Conservation (phyloP, 805 yeast genomes). For the Nakazawaea ishiwadae region DNA sequence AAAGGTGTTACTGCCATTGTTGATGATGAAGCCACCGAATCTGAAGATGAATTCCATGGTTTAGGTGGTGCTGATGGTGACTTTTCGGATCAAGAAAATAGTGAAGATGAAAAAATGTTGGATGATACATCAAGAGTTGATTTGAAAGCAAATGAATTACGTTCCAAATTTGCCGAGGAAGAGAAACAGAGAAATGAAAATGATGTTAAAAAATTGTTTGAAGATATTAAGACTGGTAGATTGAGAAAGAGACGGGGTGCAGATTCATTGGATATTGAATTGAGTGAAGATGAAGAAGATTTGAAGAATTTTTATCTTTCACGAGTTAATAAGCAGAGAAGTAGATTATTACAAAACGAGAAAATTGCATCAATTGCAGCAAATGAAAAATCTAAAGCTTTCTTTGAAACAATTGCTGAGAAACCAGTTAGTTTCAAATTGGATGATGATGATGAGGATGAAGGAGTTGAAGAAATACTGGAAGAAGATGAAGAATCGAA, state of each 20-base stretch:
- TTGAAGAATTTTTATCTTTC: slow-evolving; percentile 31
- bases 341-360: slow-evolving; percentile 42
- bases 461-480: slow-evolving; percentile 21
- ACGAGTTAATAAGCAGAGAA: slow-evolving; percentile 38
- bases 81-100: slow-evolving; percentile 52
- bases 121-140: slow-evolving; percentile 62
- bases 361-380: slow-evolving; percentile 38
- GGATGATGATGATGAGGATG: slow-evolving; percentile 21
- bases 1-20: slow-evolving; percentile 56
- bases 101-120: slow-evolving; percentile 75
- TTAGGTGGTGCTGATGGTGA: slow-evolving; percentile 72
- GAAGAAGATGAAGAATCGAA: slow-evolving; percentile 18
- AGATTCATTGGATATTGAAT: slow-evolving; percentile 41
- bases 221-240: slow-evolving; percentile 69
- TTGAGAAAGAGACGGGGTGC: slow-evolving; percentile 52
- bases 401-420: slow-evolving; percentile 59
- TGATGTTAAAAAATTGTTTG: slow-evolving; percentile 60
- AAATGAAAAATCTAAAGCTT: slow-evolving; percentile 58
- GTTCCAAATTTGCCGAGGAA: slow-evolving; percentile 53
- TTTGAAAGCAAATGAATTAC: slow-evolving; percentile 53
- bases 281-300: slow-evolving; percentile 67
- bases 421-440: slow-evolving; percentile 26
- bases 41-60: slow-evolving; percentile 87
- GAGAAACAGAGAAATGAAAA: slow-evolving; percentile 58
- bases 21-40: slow-evolving; percentile 83